Evolutionary conservation across 768 basidiomycete genomes (phyloP).

Genomic region (Lactarius akahatsu): DNA sequence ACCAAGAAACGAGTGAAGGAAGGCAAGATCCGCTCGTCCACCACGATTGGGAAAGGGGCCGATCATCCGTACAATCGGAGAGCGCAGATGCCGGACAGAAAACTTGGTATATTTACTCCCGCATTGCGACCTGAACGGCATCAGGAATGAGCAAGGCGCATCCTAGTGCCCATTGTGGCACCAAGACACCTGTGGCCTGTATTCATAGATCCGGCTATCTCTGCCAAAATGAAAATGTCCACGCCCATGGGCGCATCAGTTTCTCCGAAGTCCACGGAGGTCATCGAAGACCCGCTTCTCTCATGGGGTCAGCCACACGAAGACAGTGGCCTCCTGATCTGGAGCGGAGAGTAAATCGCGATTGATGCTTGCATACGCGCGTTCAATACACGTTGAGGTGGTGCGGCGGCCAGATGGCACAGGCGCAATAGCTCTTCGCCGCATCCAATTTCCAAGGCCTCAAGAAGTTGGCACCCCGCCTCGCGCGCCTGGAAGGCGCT

Average conservation of each 20-base stretch:
- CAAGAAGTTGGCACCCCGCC: not conserved
- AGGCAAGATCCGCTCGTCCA: not conserved
- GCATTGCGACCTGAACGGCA: not conserved
- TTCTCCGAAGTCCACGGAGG: not conserved
- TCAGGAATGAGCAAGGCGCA: not conserved
- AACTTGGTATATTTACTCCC: not conserved
- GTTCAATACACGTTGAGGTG: not conserved
- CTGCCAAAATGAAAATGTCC: too few relatives aligned
- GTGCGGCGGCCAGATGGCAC: not conserved
- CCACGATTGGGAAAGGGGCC: not conserved
- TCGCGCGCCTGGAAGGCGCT: not conserved
- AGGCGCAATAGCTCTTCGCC: not conserved
- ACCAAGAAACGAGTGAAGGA: not conserved
- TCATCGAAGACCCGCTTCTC: not conserved
- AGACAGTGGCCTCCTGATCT: not conserved
- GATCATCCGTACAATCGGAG: not conserved
- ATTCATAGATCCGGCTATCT: not conserved
- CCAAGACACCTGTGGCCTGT: not conserved
- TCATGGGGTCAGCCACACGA: not conserved
- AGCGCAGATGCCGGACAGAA: not conserved
- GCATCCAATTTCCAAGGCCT: not conserved
- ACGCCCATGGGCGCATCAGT: not conserved
- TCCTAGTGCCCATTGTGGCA: slow-evolving; percentile 1
- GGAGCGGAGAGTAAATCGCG: not conserved
- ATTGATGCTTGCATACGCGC: not conserved